Conservation (phyloP, 768 basidiomycete genomes). For the Auricularia auricula-judae region DNA sequence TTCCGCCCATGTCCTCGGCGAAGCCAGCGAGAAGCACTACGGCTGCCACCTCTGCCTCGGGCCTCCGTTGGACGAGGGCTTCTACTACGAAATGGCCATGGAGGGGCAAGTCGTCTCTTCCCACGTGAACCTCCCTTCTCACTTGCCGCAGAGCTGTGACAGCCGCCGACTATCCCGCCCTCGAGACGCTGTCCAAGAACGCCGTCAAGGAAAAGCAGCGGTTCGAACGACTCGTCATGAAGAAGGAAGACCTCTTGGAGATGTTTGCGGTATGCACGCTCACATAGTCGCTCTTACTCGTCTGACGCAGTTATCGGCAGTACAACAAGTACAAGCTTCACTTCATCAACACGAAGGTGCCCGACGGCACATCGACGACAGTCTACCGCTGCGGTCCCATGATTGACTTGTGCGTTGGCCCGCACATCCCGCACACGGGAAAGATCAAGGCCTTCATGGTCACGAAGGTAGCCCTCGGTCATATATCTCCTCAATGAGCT, state of each 20-base stretch:
- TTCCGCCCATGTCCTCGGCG: conserved; percentile 94
- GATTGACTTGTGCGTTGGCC: conserved; percentile 94
- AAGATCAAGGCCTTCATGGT: conserved; percentile 96
- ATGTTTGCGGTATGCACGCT: conserved; percentile 74
- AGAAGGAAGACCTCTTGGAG: conserved; percentile 89
- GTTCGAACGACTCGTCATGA: conserved; percentile 87
- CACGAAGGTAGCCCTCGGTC: too few species aligned
- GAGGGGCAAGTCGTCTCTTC: conserved; percentile 15
- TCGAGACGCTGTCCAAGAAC: conserved; percentile 80
- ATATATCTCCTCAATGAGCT: too few species aligned
- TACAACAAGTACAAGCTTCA: conserved; percentile 99
- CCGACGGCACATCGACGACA: conserved; percentile 92
- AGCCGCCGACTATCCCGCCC: conserved; percentile 70
- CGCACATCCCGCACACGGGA: conserved; percentile 96
- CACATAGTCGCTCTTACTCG: not conserved
- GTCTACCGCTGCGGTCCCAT: conserved; percentile 98
- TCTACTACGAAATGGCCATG: conserved; percentile 99
- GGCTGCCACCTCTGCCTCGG: conserved; percentile 96
- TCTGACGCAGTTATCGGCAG: conserved; percentile 30
- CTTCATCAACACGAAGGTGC: conserved; percentile 89
- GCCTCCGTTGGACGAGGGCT: conserved; percentile 94
- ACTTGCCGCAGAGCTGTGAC: conserved; percentile 37
- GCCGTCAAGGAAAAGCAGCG: conserved; percentile 95
- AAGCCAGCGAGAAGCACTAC: conserved; percentile 91
- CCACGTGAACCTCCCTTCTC: too few species aligned